Evolutionary conservation across 1,139 yeast genomes (phyloP).

Genomic region (Diutina neorugosa): DNA sequence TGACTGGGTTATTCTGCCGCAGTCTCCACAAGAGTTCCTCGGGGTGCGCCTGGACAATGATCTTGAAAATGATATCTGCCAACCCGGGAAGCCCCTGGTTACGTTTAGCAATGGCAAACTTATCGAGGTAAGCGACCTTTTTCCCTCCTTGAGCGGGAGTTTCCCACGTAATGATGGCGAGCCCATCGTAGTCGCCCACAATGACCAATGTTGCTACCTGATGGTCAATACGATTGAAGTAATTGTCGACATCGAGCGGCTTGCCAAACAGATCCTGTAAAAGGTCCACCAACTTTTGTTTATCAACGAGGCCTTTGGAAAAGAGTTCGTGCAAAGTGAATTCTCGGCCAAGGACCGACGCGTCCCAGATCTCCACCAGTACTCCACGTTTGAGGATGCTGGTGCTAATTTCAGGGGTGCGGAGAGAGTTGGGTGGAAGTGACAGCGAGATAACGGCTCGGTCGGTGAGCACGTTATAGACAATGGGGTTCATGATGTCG

Average conservation of each 20-base stretch:
- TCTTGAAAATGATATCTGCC: conserved; percentile 85
- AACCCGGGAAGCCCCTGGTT: conserved; percentile 89
- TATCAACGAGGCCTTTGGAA: conserved; percentile 38
- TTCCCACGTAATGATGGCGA: conserved; percentile 85
- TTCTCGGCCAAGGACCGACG: conserved; percentile 18
- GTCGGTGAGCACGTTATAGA: conserved; percentile 83
- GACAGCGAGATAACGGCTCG: conserved; percentile 90
- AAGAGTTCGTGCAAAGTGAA: conserved; percentile 33
- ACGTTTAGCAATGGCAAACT: conserved; percentile 75
- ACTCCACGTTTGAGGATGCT: conserved; percentile 75
- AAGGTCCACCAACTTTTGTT: conserved; percentile 41
- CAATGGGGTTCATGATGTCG: conserved; percentile 59
- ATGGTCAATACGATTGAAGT: conserved; percentile 51
- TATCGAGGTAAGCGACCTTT: conserved; percentile 65
- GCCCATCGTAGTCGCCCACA: conserved; percentile 93
- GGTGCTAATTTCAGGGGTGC: conserved; percentile 60
- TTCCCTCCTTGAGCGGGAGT: conserved; percentile 11
- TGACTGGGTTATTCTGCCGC: conserved; percentile 73
- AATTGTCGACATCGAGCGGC: conserved; percentile 49
- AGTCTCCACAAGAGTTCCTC: conserved; percentile 84
- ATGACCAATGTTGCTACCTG: conserved; percentile 66
- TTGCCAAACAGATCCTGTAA: conserved; percentile 76
- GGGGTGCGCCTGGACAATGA: conserved; percentile 59
- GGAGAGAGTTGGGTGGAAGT: conserved; percentile 58
- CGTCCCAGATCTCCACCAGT: conserved; percentile 41